Percentiles rank a stretch among this genome's conserved stretches.
These are phyloP conservation scores for Podaxis rugospora DNA, from an alignment of 768 basidiomycete genomes.

Conservation along the genomic window DNA sequence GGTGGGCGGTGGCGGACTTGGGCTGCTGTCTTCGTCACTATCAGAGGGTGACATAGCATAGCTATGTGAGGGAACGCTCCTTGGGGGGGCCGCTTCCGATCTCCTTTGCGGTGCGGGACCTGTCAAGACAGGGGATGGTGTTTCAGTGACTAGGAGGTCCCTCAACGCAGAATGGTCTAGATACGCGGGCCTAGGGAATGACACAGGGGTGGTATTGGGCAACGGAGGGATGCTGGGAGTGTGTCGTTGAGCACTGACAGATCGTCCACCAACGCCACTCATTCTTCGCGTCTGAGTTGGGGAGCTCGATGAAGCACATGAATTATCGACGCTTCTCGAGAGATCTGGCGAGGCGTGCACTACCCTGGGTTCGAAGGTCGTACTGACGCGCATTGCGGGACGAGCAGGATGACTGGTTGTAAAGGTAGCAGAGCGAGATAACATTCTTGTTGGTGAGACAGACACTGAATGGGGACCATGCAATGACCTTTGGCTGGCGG, in stretches of 20 bases:
- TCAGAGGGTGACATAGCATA: slow-evolving; percentile 43
- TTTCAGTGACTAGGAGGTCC: slow-evolving; percentile 59
- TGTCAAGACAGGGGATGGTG: slow-evolving; percentile 29
- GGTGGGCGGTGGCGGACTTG: slow-evolving; percentile 43
- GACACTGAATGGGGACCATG: slow-evolving; percentile 9
- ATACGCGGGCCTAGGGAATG: slow-evolving; percentile 68
- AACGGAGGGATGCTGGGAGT: slow-evolving; percentile 23
- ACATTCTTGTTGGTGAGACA: slow-evolving; percentile 38
- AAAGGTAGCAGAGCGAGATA: slow-evolving; percentile 28
- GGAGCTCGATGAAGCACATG: slow-evolving; percentile 37
- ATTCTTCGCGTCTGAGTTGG: slow-evolving; percentile 20
- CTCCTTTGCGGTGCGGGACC: slow-evolving; percentile 28
- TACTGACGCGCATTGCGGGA: slow-evolving; percentile 19
- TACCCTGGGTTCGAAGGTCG: slow-evolving; percentile 61
- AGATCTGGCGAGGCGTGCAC: slow-evolving; percentile 48
- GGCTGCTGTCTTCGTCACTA: slow-evolving; percentile 64
- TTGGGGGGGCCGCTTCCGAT: slow-evolving; percentile 22
- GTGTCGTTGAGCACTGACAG: slow-evolving; percentile 21
- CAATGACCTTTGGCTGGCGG: slow-evolving; percentile 3
- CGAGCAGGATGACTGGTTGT: slow-evolving; percentile 25
- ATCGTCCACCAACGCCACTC: slow-evolving; percentile 16
- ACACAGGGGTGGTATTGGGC: slow-evolving; percentile 25
- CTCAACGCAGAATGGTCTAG: slow-evolving; percentile 74
- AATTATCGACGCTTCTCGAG: slow-evolving; percentile 34
- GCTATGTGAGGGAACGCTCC: slow-evolving; percentile 13